phyloP scores from a whole-genome alignment of 23 red algal species.

The Agarophyton chilense region DNA sequence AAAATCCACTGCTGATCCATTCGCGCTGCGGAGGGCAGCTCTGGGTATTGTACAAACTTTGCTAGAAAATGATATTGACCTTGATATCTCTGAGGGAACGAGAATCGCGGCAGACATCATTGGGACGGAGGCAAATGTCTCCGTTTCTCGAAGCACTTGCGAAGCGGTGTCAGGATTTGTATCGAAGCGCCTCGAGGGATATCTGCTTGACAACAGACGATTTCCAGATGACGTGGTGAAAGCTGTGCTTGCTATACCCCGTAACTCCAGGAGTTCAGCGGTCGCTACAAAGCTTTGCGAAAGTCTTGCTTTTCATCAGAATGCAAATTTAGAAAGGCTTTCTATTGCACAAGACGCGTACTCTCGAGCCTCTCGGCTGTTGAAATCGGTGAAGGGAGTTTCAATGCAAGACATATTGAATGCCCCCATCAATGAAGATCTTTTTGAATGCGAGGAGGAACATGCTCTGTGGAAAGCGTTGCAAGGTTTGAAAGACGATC shows the following conservation, averaged over 20 bases:
- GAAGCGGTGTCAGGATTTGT: conserved; percentile 65
- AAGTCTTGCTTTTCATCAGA: background rate
- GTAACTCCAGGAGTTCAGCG: conserved; percentile 29
- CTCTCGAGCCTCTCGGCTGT: conserved; percentile 71
- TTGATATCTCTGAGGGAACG: conserved; percentile 50
- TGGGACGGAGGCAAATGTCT: background rate
- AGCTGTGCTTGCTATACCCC: conserved; percentile 58
- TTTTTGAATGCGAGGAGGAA: conserved; percentile 71
- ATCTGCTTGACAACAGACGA: conserved; percentile 61
- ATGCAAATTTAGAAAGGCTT: conserved; percentile 22
- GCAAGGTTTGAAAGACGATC: background rate
- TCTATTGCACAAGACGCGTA: conserved; percentile 58
- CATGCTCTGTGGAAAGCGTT: conserved; percentile 51
- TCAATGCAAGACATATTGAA: conserved; percentile 1
- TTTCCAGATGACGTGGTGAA: conserved; percentile 76
- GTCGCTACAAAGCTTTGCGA: conserved; percentile 32
- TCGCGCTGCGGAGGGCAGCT: conserved; percentile 85
- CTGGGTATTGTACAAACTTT: conserved; percentile 88
- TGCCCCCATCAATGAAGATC: conserved; percentile 25
- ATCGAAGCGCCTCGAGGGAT: conserved; percentile 65
- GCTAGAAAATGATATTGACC: conserved; percentile 24
- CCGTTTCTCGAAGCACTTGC: conserved; percentile 8
- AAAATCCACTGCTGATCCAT: conserved; percentile 87
- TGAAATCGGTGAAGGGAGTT: conserved; percentile 43
- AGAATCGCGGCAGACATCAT: conserved; percentile 10